Base-by-base conservation (phyloP, 208 protist genomes). In the Acanthamoeba divionensis region DNA sequence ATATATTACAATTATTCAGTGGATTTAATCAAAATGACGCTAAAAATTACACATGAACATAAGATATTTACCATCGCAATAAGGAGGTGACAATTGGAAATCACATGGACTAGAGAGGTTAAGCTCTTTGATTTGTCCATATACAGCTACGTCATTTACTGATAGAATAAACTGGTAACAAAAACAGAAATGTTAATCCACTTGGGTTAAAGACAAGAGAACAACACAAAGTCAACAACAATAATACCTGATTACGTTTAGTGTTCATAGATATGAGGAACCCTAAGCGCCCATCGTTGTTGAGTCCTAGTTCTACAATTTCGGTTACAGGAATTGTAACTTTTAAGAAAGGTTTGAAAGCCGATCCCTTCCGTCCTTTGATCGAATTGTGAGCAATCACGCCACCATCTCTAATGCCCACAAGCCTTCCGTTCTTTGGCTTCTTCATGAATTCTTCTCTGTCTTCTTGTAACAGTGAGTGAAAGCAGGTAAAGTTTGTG, bases 111-210 rank as follows among this genome's bases (percentile, higher is more conserved):
- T n/a, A n/a, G n/a, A n/a, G n/a, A n/a, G n/a, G n/a, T 75, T 75
- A 24, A 41, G 66, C 66, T 75, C 66, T n/a, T 75, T 36, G 15
- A 75, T 75, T 36, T 45, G 66, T 24, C 41, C 29, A 45, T 54
- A 75, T 8, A 75, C 66, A 21, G 45, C 66, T 24, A 45, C 33
- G 29, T 75, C n/a, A 29, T 38, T 2, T 1, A 75, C 21, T 24
- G 66, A 75, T n/a, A 75, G 52, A 1, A 75, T 45, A 75, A 75
- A 75, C 66, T 71, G 13, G 36, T n/a, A n/a, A n/a, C n/a, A n/a
- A n/a, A n/a, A n/a, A n/a, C n/a, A n/a, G n/a, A n/a, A 63, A 29
- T 63, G 24, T 57, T 13, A 63, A 13, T 9, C 24, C 2, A n/a
- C 7, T 29, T 33, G 24, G 9, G 2, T 4, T 38, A 71, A 12